These are phyloP conservation scores for Lactuca sativa DNA, from an alignment of 129 eudicot genomes.

Conservation along the genomic window DNA sequence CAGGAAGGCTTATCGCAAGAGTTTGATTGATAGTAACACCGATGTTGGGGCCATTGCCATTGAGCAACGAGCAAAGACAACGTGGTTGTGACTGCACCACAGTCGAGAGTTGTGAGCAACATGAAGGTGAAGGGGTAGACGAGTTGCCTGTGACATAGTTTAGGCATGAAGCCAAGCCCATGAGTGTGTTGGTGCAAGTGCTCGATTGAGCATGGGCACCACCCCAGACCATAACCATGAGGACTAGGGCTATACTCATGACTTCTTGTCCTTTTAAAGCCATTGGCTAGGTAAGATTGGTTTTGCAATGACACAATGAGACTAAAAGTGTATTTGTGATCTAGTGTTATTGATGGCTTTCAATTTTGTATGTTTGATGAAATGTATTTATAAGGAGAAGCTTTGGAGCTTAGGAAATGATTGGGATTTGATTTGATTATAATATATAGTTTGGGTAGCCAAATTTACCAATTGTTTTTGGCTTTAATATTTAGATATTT, in stretches of 20 bases:
- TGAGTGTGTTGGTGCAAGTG: constrained; percentile 41
- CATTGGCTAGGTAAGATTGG: constrained; percentile 29
- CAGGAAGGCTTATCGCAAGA: constrained; percentile 56
- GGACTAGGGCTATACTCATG: constrained; percentile 35
- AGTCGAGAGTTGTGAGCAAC: constrained; percentile 49
- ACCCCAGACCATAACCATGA: constrained; percentile 35
- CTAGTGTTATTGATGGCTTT: constrained; percentile 12
- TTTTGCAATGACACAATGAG: neutral
- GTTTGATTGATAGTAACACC: constrained; percentile 66
- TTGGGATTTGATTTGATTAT: constrained; percentile 20
- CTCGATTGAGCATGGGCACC: constrained; percentile 47
- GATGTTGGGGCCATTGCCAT: constrained; percentile 39
- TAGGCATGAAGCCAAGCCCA: constrained; percentile 51
- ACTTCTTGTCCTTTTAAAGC: constrained; percentile 24
- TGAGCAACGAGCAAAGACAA: constrained; percentile 60
- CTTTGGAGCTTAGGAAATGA: neutral
- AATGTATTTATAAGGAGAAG: constrained; percentile 28
- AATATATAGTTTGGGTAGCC: constrained; percentile 35
- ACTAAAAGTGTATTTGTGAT: constrained; percentile 5
- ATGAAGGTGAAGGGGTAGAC: constrained; percentile 42
- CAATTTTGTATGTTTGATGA: constrained; percentile 4
- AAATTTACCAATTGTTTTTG: constrained; percentile 19
- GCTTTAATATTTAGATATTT: neutral
- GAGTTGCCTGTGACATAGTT: constrained; percentile 43
- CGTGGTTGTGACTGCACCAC: constrained; percentile 53